Evolutionary conservation across 2,329 filamentous ascomycete species (phyloP).

Genomic region (Cladophialophora immunda): DNA sequence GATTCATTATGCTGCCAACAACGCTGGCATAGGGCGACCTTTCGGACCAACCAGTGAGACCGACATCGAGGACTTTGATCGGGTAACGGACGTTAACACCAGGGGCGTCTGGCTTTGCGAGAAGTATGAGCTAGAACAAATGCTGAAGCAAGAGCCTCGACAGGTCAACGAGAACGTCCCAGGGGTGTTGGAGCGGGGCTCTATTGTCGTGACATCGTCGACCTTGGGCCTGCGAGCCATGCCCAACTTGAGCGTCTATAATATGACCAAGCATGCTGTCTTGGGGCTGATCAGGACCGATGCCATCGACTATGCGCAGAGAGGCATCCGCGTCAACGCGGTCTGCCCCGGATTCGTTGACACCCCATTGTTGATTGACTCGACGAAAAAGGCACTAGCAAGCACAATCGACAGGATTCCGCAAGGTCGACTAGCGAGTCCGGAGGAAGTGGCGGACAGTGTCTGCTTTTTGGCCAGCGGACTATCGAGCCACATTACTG

Average conservation of each 20-base stretch:
- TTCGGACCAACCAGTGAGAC: constrained; percentile 51
- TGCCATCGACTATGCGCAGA: constrained; percentile 58
- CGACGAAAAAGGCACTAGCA: constrained; percentile 56
- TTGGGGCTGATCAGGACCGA: constrained; percentile 66
- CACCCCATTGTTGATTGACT: constrained; percentile 76
- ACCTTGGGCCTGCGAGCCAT: constrained; percentile 60
- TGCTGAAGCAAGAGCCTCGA: constrained; percentile 56
- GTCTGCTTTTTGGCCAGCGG: constrained; percentile 73
- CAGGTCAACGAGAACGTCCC: constrained; percentile 47
- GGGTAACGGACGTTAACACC: constrained; percentile 54
- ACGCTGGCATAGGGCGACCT: constrained; percentile 40
- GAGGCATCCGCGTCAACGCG: constrained; percentile 61
- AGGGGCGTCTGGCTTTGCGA: constrained; percentile 55
- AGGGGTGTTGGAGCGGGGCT: constrained; percentile 51
- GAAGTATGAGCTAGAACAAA: constrained; percentile 51
- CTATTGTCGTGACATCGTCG: constrained; percentile 62
- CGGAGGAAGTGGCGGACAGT: constrained; percentile 65
- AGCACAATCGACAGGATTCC: constrained; percentile 54
- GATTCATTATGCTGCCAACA: constrained; percentile 44
- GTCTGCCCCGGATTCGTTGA: constrained; percentile 63
- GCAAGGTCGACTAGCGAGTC: constrained; percentile 59
- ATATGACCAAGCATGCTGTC: constrained; percentile 64
- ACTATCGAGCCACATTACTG: constrained; percentile 75
- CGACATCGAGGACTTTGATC: constrained; percentile 53
- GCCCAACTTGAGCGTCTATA: constrained; percentile 44